These are phyloP conservation scores for Fusarium clavum DNA, from an alignment of 2,329 filamentous ascomycete species.

Conservation along the genomic window DNA sequence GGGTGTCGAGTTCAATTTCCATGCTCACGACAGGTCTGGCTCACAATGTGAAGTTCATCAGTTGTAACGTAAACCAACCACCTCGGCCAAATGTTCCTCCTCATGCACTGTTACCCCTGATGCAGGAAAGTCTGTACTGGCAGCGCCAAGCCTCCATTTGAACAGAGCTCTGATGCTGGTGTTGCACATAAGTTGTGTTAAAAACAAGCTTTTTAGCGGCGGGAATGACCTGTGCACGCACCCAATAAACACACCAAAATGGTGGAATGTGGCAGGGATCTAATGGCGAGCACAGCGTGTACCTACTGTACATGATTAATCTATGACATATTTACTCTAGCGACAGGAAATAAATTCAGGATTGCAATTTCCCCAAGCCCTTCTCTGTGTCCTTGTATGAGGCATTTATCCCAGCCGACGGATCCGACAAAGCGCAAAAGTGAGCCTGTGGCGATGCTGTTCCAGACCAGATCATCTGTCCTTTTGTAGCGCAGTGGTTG, in stretches of 20 bases:
- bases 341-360: neutral
- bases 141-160: neutral
- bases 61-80: too few species aligned
- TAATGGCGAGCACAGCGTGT: neutral
- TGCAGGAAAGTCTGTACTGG: too few species aligned
- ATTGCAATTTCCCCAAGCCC: neutral
- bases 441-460: conserved; percentile 8
- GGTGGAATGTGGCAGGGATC: neutral
- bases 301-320: neutral
- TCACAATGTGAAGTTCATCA: too few species aligned
- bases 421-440: neutral
- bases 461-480: conserved; percentile 19
- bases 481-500: conserved; percentile 23
- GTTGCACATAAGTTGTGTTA: neutral
- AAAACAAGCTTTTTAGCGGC: conserved; percentile 37
- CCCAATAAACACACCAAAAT: neutral
- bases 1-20: too few species aligned
- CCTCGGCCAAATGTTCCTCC: too few species aligned
- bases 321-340: neutral
- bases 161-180: neutral
- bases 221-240: neutral
- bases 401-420: conserved; percentile 17
- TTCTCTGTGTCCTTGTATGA: neutral
- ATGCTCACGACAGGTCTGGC: too few species aligned
- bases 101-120: too few species aligned